Evolutionary conservation across 2,329 filamentous ascomycete genomes (phyloP).

Genomic region (Colletotrichum tofieldiae): DNA sequence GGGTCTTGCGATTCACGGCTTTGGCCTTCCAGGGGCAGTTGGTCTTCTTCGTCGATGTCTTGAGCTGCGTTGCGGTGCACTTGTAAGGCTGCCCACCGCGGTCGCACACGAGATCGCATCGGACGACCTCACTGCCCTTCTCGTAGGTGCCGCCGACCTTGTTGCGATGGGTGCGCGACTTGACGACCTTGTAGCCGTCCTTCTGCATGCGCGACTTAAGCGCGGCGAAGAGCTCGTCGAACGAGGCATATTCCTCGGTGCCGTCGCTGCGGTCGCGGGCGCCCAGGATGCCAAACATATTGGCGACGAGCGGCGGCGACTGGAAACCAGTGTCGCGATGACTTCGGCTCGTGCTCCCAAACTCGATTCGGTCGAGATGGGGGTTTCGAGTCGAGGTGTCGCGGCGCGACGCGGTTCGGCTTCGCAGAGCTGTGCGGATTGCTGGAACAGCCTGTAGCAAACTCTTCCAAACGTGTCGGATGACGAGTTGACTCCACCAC

Average conservation of each 20-base stretch:
- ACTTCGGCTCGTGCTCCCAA: constrained; percentile 23
- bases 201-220: constrained; percentile 60
- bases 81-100: constrained; percentile 61
- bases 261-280: constrained; percentile 51
- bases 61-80: constrained; percentile 61
- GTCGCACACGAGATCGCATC: constrained; percentile 63
- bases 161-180: constrained; percentile 60
- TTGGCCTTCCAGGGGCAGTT: constrained; percentile 64
- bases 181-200: constrained; percentile 64
- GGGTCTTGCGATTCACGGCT: constrained; percentile 60
- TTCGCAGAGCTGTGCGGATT: constrained; percentile 44
- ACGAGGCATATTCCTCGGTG: constrained; percentile 56
- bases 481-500: constrained; percentile 38
- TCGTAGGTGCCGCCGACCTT: constrained; percentile 58
- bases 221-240: constrained; percentile 59
- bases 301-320: constrained; percentile 32
- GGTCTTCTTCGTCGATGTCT: constrained; percentile 63
- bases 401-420: constrained; percentile 44
- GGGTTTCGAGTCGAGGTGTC: constrained; percentile 42
- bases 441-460: constrained; percentile 44
- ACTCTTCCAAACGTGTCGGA: constrained; percentile 38
- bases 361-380: constrained; percentile 39
- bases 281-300: constrained; percentile 62
- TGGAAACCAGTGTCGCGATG: constrained; percentile 25
- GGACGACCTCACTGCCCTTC: constrained; percentile 60